Evolutionary conservation across 306 rosid species (phyloP).

Genomic region (Chamaecrista fasciculata): DNA sequence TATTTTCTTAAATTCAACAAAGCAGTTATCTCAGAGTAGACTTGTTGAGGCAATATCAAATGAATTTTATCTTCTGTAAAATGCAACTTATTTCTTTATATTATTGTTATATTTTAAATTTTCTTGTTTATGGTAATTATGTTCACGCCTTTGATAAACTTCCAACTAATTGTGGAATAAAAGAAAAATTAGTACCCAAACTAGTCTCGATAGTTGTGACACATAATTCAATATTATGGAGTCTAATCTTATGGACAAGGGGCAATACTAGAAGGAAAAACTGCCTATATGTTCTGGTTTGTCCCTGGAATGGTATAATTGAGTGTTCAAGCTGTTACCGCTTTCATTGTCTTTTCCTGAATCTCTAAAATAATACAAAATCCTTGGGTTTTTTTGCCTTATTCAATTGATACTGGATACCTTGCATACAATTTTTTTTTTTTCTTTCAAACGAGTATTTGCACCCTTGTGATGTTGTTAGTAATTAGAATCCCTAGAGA

Average conservation of each 20-base stretch:
- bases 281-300: neutral
- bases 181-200: neutral
- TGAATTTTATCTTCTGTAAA: neutral
- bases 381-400: neutral
- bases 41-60: neutral
- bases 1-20: neutral
- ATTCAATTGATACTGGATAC: neutral
- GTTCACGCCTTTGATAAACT: neutral
- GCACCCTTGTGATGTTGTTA: too few relatives aligned
- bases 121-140: neutral
- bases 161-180: neutral
- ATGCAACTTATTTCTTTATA: neutral
- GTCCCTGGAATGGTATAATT: neutral
- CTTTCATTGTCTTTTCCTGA: neutral
- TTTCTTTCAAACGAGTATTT: neutral
- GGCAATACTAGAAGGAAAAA: neutral
- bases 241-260: neutral
- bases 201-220: neutral
- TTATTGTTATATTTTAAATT: neutral
- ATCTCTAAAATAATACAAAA: neutral
- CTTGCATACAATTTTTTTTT: neutral
- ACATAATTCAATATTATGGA: neutral
- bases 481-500: too few relatives aligned
- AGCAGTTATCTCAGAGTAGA: neutral
- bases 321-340: too few relatives aligned